These are phyloP conservation scores for Pleomassaria siparia DNA, from an alignment of 2,329 filamentous ascomycete species.

Conservation along the genomic window DNA sequence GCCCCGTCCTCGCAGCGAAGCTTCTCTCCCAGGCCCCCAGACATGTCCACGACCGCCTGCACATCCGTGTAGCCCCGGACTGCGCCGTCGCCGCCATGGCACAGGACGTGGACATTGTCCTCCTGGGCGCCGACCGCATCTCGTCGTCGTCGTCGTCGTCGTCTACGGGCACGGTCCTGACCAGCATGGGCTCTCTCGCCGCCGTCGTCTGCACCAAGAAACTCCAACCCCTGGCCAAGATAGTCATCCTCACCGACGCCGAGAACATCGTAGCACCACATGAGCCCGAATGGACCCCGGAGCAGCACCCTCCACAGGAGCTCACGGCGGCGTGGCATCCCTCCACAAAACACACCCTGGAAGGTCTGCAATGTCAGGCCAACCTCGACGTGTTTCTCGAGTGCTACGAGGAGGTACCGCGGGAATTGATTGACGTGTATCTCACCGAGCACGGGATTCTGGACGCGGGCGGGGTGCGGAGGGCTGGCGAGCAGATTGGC, in stretches of 20 bases:
- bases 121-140: slow-evolving; percentile 68
- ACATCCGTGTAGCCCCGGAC: slow-evolving; percentile 60
- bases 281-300: background rate
- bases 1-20: slow-evolving; percentile 57
- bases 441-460: slow-evolving; percentile 31
- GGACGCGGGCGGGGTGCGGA: slow-evolving; percentile 16
- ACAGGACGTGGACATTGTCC: slow-evolving; percentile 55
- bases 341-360: slow-evolving; percentile 9
- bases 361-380: slow-evolving; percentile 10
- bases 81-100: slow-evolving; percentile 60
- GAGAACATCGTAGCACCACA: slow-evolving; percentile 58
- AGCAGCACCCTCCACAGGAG: background rate
- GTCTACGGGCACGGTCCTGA: slow-evolving; percentile 61
- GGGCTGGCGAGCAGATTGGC: slow-evolving; percentile 13
- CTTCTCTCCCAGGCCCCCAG: slow-evolving; percentile 28
- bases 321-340: slow-evolving; percentile 46
- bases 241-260: slow-evolving; percentile 60
- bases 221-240: slow-evolving; percentile 48
- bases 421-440: slow-evolving; percentile 16
- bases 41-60: slow-evolving; percentile 25
- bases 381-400: slow-evolving; percentile 43
- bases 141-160: too few relatives aligned
- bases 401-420: slow-evolving; percentile 38
- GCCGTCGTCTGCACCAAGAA: slow-evolving; percentile 57
- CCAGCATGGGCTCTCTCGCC: slow-evolving; percentile 67